A percentile compares a stretch with the other conserved stretches of the same genome.
Conservation (phyloP, 352 stramenopile genomes). For the Phytophthora pistaciae region DNA sequence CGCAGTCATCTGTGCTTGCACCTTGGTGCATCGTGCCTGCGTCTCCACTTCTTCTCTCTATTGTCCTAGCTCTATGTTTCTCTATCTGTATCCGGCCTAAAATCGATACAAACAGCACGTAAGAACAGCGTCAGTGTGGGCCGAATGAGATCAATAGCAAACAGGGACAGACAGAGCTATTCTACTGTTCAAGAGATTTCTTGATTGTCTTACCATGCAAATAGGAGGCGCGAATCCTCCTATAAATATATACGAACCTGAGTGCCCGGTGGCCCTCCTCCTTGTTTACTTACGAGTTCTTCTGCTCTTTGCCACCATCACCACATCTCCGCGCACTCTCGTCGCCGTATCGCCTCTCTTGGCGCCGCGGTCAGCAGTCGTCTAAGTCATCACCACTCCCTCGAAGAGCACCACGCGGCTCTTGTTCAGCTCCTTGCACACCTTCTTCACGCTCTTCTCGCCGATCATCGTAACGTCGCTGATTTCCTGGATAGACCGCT, state of each 20-base stretch:
- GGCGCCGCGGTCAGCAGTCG: slow-evolving; percentile 11
- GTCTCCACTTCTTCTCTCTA: slow-evolving; percentile 29
- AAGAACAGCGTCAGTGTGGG: slow-evolving; percentile 30
- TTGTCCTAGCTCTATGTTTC: slow-evolving; percentile 37
- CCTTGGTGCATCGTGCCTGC: slow-evolving; percentile 4
- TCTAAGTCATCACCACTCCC: slow-evolving; percentile 71
- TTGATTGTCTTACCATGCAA: slow-evolving; percentile 58
- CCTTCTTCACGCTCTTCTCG: slow-evolving; percentile 86
- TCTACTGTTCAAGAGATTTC: slow-evolving; percentile 33
- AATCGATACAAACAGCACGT: slow-evolving; percentile 18
- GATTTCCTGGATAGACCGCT: slow-evolving; percentile 85
- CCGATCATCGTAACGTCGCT: slow-evolving; percentile 84
- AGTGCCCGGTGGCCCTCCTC: slow-evolving; percentile 24
- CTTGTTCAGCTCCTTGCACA: slow-evolving; percentile 90
- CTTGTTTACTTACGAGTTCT: slow-evolving; percentile 40
- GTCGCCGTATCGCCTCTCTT: slow-evolving; percentile 20
- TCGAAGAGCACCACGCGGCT: slow-evolving; percentile 82
- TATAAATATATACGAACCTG: slow-evolving; percentile 76
- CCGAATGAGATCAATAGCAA: slow-evolving; percentile 16
- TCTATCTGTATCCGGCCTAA: slow-evolving; percentile 29
- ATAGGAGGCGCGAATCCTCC: slow-evolving; percentile 39
- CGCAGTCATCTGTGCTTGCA: slow-evolving; percentile 12
- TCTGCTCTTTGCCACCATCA: slow-evolving; percentile 12
- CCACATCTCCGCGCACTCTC: slow-evolving; percentile 6
- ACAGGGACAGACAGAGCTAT: slow-evolving; percentile 12